phyloP scores from a whole-genome alignment of 495 filamentous ascomycete species.

The Aspergillus conjunctus region DNA sequence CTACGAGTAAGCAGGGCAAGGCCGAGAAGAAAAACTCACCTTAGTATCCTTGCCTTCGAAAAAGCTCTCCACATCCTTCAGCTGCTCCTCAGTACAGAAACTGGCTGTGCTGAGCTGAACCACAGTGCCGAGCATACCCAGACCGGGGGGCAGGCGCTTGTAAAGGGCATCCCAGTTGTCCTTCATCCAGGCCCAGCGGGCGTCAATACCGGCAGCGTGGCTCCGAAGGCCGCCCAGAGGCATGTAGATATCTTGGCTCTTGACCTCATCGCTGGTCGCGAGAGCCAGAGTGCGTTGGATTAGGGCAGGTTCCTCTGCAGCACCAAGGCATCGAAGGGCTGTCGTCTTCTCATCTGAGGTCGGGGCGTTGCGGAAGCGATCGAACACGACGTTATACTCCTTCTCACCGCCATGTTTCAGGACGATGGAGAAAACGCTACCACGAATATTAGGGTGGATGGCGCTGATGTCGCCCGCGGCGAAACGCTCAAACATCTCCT shows the following conservation, averaged over 20 bases:
- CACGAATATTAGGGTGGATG: slow-evolving; percentile 68
- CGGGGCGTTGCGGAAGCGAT: slow-evolving; percentile 81
- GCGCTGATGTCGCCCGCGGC: slow-evolving; percentile 57
- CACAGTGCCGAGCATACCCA: slow-evolving; percentile 82
- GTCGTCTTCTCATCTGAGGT: slow-evolving; percentile 95
- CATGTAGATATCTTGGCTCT: slow-evolving; percentile 95
- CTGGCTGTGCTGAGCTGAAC: slow-evolving; percentile 81
- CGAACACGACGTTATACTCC: slow-evolving; percentile 71
- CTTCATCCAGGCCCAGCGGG: slow-evolving; percentile 80
- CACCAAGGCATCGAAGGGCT: slow-evolving; percentile 83
- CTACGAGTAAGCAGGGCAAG: background rate
- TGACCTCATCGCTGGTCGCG: slow-evolving; percentile 79
- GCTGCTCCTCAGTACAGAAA: slow-evolving; percentile 76
- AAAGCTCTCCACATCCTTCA: slow-evolving; percentile 75
- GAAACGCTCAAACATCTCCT: slow-evolving; percentile 67
- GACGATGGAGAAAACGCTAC: slow-evolving; percentile 63
- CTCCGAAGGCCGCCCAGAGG: slow-evolving; percentile 76
- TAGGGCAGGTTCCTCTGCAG: slow-evolving; percentile 73
- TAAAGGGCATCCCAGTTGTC: slow-evolving; percentile 81
- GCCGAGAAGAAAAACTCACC: slow-evolving; percentile 37
- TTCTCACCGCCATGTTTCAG: slow-evolving; percentile 62
- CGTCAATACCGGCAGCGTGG: slow-evolving; percentile 76
- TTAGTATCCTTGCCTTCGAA: slow-evolving; percentile 80
- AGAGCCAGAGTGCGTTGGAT: slow-evolving; percentile 79
- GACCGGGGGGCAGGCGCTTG: slow-evolving; percentile 74